Conservation (phyloP, 1,139 yeast species). For the Yamadazyma friedrichii region DNA sequence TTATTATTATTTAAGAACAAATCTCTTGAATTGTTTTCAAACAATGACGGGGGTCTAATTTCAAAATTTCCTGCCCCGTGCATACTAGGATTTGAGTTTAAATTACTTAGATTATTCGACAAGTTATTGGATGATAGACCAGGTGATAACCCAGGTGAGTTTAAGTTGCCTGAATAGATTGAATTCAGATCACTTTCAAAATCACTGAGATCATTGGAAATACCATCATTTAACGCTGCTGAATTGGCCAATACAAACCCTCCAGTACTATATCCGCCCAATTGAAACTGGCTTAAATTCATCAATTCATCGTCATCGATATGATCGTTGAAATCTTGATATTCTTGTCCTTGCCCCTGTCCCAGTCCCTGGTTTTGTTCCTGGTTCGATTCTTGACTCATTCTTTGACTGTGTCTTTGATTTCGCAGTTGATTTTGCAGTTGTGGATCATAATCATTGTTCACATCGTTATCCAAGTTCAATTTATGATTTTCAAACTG, state of each 20-base stretch:
- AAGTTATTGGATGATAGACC: conserved; percentile 2
- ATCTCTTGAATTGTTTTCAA: conserved; percentile 8
- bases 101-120: conserved; percentile 5
- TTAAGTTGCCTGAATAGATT: conserved; percentile 12
- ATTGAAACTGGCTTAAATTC: conserved; percentile 9
- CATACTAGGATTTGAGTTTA: conserved; percentile 7
- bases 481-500: conserved; percentile 35
- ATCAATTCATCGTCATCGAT: conserved; percentile 4
- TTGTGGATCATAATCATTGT: not conserved
- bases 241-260: conserved; percentile 21
- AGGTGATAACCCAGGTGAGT: conserved; percentile 6
- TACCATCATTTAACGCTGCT: conserved; percentile 17
- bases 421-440: not conserved
- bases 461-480: not conserved
- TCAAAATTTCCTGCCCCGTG: conserved; percentile 9
- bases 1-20: conserved; percentile 5
- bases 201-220: conserved; percentile 21
- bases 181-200: conserved; percentile 25
- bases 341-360: not conserved
- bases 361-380: not conserved
- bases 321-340: not conserved
- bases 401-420: not conserved
- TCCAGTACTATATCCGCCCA: conserved; percentile 19
- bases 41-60: conserved; percentile 14
- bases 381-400: conserved; percentile 1